Conservation (phyloP, 768 basidiomycete species). For the Chalciporus sphaerocephalus region DNA sequence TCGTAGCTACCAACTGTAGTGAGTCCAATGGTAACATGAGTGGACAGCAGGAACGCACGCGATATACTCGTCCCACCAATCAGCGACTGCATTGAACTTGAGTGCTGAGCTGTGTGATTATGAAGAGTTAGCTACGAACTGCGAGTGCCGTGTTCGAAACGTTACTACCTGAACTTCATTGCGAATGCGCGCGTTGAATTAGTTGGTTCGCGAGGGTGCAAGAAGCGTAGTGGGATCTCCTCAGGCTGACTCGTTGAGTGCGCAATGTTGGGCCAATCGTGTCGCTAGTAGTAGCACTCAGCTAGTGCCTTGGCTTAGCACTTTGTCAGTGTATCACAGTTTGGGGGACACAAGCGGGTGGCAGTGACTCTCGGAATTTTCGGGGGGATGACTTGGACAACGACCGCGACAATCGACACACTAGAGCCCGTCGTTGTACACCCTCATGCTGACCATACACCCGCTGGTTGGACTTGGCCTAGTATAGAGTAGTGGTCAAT, state of each 20-base stretch:
- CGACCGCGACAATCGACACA: too few species aligned
- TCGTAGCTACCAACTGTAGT: slow-evolving; percentile 57
- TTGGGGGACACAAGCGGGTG: not conserved
- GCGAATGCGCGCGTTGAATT: slow-evolving; percentile 14
- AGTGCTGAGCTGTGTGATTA: too few species aligned
- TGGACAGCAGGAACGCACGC: slow-evolving; percentile 47
- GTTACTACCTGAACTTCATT: slow-evolving; percentile 37
- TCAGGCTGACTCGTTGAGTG: slow-evolving; percentile 11
- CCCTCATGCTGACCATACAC: too few species aligned
- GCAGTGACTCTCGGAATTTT: too few species aligned
- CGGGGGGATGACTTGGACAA: too few species aligned
- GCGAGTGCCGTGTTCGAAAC: not conserved
- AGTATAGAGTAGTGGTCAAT: too few species aligned
- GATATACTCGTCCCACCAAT: slow-evolving; percentile 93
- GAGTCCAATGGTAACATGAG: not conserved
- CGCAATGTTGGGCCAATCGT: slow-evolving; percentile 5
- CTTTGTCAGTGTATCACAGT: not conserved
- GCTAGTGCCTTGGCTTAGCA: too few species aligned
- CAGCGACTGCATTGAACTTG: slow-evolving; percentile 86
- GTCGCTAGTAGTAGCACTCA: not conserved
- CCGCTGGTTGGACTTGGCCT: too few species aligned
- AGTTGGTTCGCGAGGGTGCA: not conserved
- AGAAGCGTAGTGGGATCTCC: slow-evolving; percentile 24
- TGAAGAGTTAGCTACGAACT: too few species aligned
- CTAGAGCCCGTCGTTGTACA: too few species aligned